phyloP scores from a whole-genome alignment of 805 yeast genomes.

The Lachancea cidri region DNA sequence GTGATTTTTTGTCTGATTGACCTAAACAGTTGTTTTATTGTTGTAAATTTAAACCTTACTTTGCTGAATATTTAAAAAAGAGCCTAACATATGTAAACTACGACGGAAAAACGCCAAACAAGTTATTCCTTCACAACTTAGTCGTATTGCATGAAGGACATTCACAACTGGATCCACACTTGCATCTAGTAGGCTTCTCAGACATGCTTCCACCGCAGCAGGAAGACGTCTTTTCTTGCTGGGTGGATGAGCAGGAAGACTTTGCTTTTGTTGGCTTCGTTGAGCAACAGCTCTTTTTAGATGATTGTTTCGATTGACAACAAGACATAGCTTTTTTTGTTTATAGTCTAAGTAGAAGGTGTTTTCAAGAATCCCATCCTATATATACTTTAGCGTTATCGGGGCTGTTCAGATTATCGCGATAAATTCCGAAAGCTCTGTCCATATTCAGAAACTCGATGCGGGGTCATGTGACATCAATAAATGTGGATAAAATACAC shows the following conservation, averaged over 20 bases:
- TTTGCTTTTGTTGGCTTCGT: background rate
- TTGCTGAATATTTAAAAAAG: background rate
- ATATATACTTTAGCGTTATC: too few relatives aligned
- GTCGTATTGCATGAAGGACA: constrained; percentile 17
- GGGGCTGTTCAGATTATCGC: too few relatives aligned
- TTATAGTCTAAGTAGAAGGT: background rate
- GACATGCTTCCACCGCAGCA: constrained; percentile 11
- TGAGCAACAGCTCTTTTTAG: background rate
- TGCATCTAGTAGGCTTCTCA: constrained; percentile 13
- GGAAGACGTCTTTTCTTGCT: background rate
- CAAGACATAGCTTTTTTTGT: constrained; percentile 7
- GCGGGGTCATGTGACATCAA: background rate
- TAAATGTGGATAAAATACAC: background rate
- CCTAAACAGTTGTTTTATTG: too few relatives aligned
- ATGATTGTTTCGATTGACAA: constrained; percentile 3
- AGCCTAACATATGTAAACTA: background rate
- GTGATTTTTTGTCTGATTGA: too few relatives aligned
- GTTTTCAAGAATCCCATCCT: background rate
- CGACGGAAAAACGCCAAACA: background rate
- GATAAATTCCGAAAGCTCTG: too few relatives aligned
- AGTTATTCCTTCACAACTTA: constrained; percentile 8
- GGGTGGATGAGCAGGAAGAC: constrained; percentile 1
- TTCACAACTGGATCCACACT: constrained; percentile 16
- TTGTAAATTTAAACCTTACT: too few relatives aligned
- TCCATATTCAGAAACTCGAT: background rate